phyloP scores from a whole-genome alignment of 2,329 filamentous ascomycete genomes.

The Ophiostoma perfectum region DNA sequence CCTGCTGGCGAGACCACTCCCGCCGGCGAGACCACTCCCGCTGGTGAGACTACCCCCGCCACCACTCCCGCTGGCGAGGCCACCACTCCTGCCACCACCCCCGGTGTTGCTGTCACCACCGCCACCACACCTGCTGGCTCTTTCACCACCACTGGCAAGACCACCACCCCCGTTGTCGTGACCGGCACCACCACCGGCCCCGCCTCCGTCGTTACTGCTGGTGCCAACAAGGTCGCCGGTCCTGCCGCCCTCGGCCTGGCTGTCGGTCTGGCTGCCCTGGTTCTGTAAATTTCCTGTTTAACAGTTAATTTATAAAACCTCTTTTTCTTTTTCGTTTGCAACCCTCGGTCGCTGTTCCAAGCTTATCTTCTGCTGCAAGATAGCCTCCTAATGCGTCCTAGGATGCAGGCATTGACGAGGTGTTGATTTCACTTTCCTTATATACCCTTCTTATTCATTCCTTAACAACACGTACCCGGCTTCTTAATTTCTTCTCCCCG shows the following conservation, averaged over 20 bases:
- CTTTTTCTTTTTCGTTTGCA: neutral
- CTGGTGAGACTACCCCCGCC: no score
- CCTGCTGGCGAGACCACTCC: neutral
- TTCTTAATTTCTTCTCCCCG: conserved; percentile 8
- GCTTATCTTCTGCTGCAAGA: neutral
- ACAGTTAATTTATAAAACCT: neutral
- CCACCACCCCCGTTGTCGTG: neutral
- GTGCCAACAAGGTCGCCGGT: conserved; percentile 23
- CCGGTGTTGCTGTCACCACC: conserved; percentile 1
- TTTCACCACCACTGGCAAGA: neutral
- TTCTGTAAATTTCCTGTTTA: conserved; percentile 24
- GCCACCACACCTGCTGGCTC: conserved; percentile 7
- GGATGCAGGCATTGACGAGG: neutral
- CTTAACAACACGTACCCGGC: conserved; percentile 13
- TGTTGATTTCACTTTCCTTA: neutral
- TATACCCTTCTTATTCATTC: conserved; percentile 23
- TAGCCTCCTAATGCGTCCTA: neutral
- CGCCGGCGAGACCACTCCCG: neutral
- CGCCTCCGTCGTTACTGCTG: conserved; percentile 18
- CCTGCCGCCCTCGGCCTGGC: conserved; percentile 25
- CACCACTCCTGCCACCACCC: neutral
- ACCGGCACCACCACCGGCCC: neutral
- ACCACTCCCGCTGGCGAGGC: neutral
- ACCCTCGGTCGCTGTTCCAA: neutral
- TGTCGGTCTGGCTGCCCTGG: conserved; percentile 24